Base-by-base conservation (phyloP, 352 stramenopile species). In the Peronospora belbahrii region DNA sequence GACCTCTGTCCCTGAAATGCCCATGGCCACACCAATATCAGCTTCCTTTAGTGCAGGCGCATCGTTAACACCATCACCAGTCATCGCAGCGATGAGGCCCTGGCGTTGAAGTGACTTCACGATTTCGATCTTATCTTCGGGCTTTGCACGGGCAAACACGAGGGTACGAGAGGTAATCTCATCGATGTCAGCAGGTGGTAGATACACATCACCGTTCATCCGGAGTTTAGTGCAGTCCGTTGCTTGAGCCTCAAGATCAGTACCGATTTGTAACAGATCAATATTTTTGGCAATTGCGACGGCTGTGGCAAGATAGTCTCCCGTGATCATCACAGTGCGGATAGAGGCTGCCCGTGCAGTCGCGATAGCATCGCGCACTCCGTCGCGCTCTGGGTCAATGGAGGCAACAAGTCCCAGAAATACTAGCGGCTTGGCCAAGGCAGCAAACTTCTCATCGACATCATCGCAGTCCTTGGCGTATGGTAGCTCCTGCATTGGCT, bases 61-160 rank as follows among this genome's bases (percentile, higher is more conserved):
- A 63, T 99, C 96, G 65, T 99, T 99, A 5, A 97, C 97, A 38
- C 96, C 96, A 58, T 99, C 96, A 19, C 96, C 96, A 18, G 96
- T 99, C 73, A 99, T 97, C 4, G 95, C 95, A 36, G 98, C 87
- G 13, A 89, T 79, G 2, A 83, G 48, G n/a, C 80, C 80, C 23
- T 88, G 75, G 17, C 80, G 72, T 73, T 98, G 92, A 27, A 98
- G 70, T 22, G 90, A 96, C 36, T 95, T 87, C 8, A 98, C 94
- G 52, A 98, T 96, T 43, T 92, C 83, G 17, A 98, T 85, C 64
- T 98, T 98, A 58, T 98, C 94, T 54, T 95, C 67, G 0, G 95
- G 94, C 48, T 93, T 95, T 9, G 95, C 94, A 20, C 94, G 84
- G 23, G 97, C 97, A 54, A 98, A 98, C n/a, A 98, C 90, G 2